Base-by-base conservation (phyloP, 2,329 filamentous ascomycete genomes). In the Aphanoascus verrucosus region DNA sequence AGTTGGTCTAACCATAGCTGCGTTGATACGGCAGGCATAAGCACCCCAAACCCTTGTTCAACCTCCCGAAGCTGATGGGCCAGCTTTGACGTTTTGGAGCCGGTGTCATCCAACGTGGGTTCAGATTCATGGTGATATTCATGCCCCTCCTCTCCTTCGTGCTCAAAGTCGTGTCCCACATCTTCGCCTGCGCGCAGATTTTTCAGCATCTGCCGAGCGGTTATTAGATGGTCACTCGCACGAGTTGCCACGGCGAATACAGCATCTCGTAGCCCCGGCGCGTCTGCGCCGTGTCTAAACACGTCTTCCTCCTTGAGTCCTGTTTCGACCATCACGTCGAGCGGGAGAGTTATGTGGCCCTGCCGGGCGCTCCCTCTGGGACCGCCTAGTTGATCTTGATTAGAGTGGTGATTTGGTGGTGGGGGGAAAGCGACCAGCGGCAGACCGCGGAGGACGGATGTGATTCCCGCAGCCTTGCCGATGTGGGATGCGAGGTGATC, bases 401-500 rank as follows among this genome's bases (percentile, higher is more conserved):
- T 77, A 38, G 74, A 75, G 57, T 81, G 76, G 38, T 79, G 72
- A 32, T 78, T 77, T 17, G 79, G 73, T 2, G 81, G 77, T 0
- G 81, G 76, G 0, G 86, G 85, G 43, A 91, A 88, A 0, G 90
- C 90, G n/a, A 97, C 77, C 2, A 97, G 69, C 0, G 93, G 90
- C 9, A 97, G 76, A 0, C 93, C 91, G 40, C 91, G 79, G n/a
- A 98, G 74, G 0, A 95, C 80, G 1, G 91, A 85, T 1, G 83
- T 78, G 52, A 98, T 96, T 7, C 93, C 93, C 47, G 83, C 85
- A 0, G 93, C 90, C 65, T 98, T 98, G 50, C 93, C 93, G 55
- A 97, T 86, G 67, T 98, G 93, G 52, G 87, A 94, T 7, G 91
- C 91, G 15, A 98, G 76, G 70, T 98, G 93, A 64, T 98, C 93